phyloP scores from a whole-genome alignment of 495 filamentous ascomycete genomes.

The Emericellopsis terricola region DNA sequence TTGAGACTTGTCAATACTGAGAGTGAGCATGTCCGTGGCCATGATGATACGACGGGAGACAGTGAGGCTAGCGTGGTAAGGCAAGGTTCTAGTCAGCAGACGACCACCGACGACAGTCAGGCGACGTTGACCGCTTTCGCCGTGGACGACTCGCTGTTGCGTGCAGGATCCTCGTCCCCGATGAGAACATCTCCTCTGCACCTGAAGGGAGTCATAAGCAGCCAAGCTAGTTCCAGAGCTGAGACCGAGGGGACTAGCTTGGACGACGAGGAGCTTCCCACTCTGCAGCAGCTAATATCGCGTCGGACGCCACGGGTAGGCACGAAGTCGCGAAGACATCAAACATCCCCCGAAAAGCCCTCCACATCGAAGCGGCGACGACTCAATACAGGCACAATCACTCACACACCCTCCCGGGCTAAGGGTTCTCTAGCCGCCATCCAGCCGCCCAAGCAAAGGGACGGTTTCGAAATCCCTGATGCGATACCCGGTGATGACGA shows the following conservation, averaged over 20 bases:
- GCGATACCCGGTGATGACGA: no score
- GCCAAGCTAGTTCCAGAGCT: conserved; percentile 7
- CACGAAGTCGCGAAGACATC: no score
- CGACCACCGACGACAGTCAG: conserved; percentile 8
- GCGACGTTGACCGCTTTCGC: conserved; percentile 11
- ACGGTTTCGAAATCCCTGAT: no score
- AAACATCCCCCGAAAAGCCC: no score
- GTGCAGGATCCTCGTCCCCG: conserved; percentile 6
- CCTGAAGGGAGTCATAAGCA: conserved; percentile 7
- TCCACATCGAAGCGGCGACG: no score
- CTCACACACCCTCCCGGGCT: no score
- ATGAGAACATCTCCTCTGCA: conserved; percentile 9
- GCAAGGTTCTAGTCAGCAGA: conserved; percentile 12
- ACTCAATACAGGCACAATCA: no score
- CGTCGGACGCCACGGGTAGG: no score
- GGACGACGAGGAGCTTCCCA: neutral
- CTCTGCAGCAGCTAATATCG: no score
- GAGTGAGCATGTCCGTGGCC: conserved; percentile 7
- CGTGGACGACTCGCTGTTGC: conserved; percentile 4
- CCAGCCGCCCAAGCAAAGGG: no score
- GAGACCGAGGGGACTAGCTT: conserved; percentile 8
- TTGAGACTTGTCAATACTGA: conserved; percentile 26
- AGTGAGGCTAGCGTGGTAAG: conserved; percentile 34
- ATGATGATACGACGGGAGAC: conserved; percentile 30
- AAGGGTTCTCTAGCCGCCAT: no score